These are phyloP conservation scores for Tricladium varicosporioides DNA, from an alignment of 2,329 filamentous ascomycete species.

Conservation along the genomic window DNA sequence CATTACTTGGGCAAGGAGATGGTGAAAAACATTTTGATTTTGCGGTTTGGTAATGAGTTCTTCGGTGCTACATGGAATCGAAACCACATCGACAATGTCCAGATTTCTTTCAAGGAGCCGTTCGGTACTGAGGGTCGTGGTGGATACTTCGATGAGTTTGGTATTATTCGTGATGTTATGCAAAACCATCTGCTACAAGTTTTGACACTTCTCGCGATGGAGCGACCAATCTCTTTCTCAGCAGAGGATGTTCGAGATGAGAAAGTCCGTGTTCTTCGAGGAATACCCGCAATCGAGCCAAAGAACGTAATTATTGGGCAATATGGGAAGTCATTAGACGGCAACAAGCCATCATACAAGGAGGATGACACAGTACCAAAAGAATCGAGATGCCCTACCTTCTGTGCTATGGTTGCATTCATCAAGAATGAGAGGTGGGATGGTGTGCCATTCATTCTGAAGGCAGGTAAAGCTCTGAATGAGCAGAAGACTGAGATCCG, in stretches of 20 bases:
- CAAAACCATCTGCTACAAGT: slow-evolving; percentile 99
- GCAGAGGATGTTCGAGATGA: slow-evolving; percentile 98
- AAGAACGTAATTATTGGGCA: slow-evolving; percentile 99
- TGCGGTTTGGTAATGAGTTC: slow-evolving; percentile 98
- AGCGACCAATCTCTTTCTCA: slow-evolving; percentile 96
- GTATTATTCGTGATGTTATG: slow-evolving; percentile 99
- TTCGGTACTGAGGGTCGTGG: slow-evolving; percentile 97
- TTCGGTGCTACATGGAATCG: slow-evolving; percentile 98
- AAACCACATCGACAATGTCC: slow-evolving; percentile 98
- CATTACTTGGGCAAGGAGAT: slow-evolving; percentile 99
- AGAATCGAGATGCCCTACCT: slow-evolving; percentile 95
- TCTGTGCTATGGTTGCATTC: slow-evolving; percentile 94
- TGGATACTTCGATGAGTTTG: slow-evolving; percentile 99
- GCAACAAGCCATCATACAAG: slow-evolving; percentile 95
- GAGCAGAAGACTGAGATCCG: slow-evolving; percentile 99
- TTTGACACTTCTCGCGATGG: slow-evolving; percentile 94
- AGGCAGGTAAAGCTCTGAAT: slow-evolving; percentile 97
- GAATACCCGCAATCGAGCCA: slow-evolving; percentile 91
- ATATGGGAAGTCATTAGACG: slow-evolving; percentile 94
- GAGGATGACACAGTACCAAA: slow-evolving; percentile 98
- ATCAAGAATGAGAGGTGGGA: slow-evolving; percentile 99
- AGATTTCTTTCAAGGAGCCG: slow-evolving; percentile 99
- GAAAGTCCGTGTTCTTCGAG: slow-evolving; percentile 93
- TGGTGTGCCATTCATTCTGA: slow-evolving; percentile 97
- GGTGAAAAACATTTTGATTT: slow-evolving; percentile 99